Evolutionary conservation across 106 monocot species (phyloP), one percentile per base, ranked within the genome.

Genomic region (Apostasia ramifera): DNA sequence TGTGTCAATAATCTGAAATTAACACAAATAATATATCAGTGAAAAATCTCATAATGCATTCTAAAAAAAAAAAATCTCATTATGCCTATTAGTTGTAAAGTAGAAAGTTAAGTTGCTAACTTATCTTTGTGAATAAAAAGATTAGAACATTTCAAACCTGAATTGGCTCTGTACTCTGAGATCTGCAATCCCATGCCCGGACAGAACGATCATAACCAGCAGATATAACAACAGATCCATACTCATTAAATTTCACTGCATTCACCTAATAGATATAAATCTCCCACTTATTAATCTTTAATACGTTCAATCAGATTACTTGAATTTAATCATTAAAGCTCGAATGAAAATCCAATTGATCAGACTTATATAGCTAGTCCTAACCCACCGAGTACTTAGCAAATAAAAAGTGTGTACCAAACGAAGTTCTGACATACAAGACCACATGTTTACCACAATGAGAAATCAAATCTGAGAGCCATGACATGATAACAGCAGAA

Each of bases 181-280:
- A 99, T 72, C 98, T 81, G 73, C 98, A 99, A 57, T 99, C 98
- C 81, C 87, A 99, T 56, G 85, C 87, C 53, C 93, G 87, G 6
- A 99, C 82, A 40, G 98, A 93, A 8, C 81, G 98, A 73, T 99
- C 98, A 84, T 99, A 99, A 6, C 93, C 93, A 62, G 93, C 98
- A n/a, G 98, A 93, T 66, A 93, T 75, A 10, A 93, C 98, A 52
- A 93, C 93, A 12, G 93, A 72, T 40, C 73, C 81, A 66, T 88
- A 83, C 83, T 90, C 98, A 81, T 99, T 99, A 71, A 99, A 99
- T 68, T 90, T 99, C 6, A 93, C 98, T 10, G 93, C 83, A 74
- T 99, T 99, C 49, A 99, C 90, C 98, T 98, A 49, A 53, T 61
- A 64, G 39, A 62, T 3, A 76, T 0, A 38, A 57, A 99, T 91